These are phyloP conservation scores for Eucalyptus rudis DNA, from an alignment of 345 rosid species.

Conservation along the genomic window DNA sequence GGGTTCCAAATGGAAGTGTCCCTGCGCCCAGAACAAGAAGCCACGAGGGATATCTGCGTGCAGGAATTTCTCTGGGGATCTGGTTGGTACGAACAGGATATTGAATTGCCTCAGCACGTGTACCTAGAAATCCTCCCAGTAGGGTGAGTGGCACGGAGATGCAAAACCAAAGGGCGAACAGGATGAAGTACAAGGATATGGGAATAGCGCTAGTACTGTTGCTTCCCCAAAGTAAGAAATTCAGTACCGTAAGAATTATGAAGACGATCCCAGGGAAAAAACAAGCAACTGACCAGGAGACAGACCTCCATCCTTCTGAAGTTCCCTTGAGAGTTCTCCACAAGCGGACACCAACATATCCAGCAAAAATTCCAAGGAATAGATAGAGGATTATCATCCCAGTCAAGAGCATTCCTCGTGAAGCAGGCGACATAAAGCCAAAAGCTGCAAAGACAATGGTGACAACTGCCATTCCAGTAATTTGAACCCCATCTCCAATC, in stretches of 20 bases:
- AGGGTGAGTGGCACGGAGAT: constrained; percentile 35
- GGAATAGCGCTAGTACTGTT: constrained; percentile 34
- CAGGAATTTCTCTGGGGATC: constrained; percentile 39
- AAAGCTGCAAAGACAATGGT: constrained; percentile 34
- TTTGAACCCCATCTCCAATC: constrained; percentile 40
- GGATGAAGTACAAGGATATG: constrained; percentile 20
- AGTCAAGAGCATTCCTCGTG: constrained; percentile 34
- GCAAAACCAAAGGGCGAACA: constrained; percentile 34
- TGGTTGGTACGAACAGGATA: constrained; percentile 30
- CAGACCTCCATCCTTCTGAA: constrained; percentile 30
- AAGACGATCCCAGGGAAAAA: constrained; percentile 39
- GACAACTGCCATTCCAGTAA: constrained; percentile 30
- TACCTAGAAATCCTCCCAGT: constrained; percentile 29
- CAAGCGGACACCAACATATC: constrained; percentile 23
- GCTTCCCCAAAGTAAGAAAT: constrained; percentile 38
- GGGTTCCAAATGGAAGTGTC: constrained; percentile 35
- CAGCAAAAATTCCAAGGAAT: constrained; percentile 27
- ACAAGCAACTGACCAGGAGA: constrained; percentile 30
- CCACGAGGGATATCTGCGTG: constrained; percentile 34
- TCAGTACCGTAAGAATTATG: constrained; percentile 17
- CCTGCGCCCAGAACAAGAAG: constrained; percentile 43
- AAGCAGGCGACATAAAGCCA: constrained; percentile 42
- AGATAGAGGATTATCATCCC: constrained; percentile 42
- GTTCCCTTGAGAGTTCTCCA: constrained; percentile 36
- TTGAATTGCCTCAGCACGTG: constrained; percentile 19